Evolutionary conservation across 2,329 filamentous ascomycete species (phyloP), one percentile per base, ranked within the genome.

Genomic region (Pezicula carpinea): DNA sequence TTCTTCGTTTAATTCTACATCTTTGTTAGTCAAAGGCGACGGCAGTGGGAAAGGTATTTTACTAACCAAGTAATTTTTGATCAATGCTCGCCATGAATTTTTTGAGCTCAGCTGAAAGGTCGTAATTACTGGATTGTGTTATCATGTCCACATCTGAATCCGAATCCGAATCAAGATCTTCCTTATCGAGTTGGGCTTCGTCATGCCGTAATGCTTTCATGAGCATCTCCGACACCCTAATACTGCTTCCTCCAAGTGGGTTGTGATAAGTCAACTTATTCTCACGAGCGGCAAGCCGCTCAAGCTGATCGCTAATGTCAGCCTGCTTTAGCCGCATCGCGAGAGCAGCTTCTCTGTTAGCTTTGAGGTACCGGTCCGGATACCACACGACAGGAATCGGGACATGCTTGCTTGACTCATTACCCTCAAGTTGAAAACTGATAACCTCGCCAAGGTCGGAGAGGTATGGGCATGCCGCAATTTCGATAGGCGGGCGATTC

Each of bases 301-400:
- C 36, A 6, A 61, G 40, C 13, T 54, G 63, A 54, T 54, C 66
- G 48, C 43, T 55, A 35, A 61, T 45, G 14, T 51, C 53, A 29
- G 39, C 26, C 47, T 64, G 63, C 39, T 54, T 44, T 26, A 55
- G 35, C 14, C 62, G 58, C 63, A 79, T 75, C 6, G 68, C 65
- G 7, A 69, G 51, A 13, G 76, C 72, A 44, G 74, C 70, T 10
- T 73, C 64, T 46, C 70, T 72, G 13, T 71, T 69, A 10, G 56
- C 61, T 40, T 66, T 63, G 43, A 77, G 60, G 48, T 80, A 81
- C n/a, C 69, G 71, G 58, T 80, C 77, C 1, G 75, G 71, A 53
- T 77, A 80, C 51, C 79, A 71, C 11, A 72, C 62, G 35, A 65
- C 62, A 5, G 77, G 77, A 29, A 81, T 71, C 3, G 78, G 73